These are phyloP conservation scores for Wallacemonas rigidus DNA, from an alignment of 208 protist species.

Conservation along the genomic window DNA sequence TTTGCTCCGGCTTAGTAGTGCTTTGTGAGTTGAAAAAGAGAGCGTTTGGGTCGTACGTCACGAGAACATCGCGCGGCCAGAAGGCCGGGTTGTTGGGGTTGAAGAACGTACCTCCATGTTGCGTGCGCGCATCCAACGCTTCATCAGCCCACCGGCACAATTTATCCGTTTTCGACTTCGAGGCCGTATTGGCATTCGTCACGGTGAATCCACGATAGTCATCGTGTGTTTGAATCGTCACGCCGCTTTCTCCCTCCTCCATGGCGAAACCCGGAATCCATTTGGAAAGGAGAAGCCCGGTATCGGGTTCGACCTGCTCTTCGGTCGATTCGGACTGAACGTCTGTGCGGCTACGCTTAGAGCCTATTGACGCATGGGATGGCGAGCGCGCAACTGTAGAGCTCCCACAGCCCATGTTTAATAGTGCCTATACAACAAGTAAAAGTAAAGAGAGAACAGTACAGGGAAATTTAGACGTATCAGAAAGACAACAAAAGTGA, in stretches of 20 bases:
- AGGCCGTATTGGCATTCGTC: constrained; percentile 46
- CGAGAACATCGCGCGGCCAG: constrained; percentile 54
- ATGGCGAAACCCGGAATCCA: constrained; percentile 35
- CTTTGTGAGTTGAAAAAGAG: constrained; percentile 31
- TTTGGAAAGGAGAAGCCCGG: constrained; percentile 5
- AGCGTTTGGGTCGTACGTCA: constrained; percentile 24
- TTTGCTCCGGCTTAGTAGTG: not conserved
- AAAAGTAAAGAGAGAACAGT: constrained; percentile 9
- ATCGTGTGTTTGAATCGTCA: constrained; percentile 38
- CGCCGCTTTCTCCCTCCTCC: constrained; percentile 31
- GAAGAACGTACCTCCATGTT: constrained; percentile 56
- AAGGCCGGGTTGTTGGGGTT: constrained; percentile 46
- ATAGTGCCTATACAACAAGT: not conserved
- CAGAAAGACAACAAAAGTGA: not conserved
- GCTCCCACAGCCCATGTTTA: constrained; percentile 38
- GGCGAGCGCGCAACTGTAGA: constrained; percentile 14
- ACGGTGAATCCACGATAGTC: constrained; percentile 65
- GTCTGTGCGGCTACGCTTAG: not conserved
- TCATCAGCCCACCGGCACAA: constrained; percentile 70
- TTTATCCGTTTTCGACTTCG: constrained; percentile 51
- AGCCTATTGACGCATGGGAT: constrained; percentile 1
- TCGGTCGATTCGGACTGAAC: constrained; percentile 1
- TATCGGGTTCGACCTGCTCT: constrained; percentile 7
- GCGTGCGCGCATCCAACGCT: constrained; percentile 38
- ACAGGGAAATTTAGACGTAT: not conserved